Evolutionary conservation across 306 rosid species (phyloP).

Genomic region (Canavalia ensiformis): DNA sequence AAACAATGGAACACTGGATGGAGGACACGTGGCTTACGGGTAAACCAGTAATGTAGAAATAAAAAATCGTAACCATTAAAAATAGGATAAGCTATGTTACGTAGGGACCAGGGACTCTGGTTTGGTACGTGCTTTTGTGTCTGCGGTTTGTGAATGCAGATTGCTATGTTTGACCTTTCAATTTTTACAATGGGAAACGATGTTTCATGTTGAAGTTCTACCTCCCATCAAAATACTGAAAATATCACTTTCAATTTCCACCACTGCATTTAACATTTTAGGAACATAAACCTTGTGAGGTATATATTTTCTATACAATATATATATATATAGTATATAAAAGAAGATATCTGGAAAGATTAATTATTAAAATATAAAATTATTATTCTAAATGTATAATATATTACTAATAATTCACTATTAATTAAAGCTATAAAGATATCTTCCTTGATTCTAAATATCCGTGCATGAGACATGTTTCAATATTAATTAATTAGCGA

Average conservation of each 20-base stretch:
- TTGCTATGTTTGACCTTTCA: conserved; percentile 40
- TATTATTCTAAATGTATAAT: too few species aligned
- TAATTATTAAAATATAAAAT: too few species aligned
- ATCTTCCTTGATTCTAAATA: not conserved
- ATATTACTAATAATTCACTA: too few species aligned
- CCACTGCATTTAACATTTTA: too few species aligned
- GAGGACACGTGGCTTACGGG: conserved; percentile 60
- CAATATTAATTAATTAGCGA: not conserved
- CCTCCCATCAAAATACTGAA: not conserved
- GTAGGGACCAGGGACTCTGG: not conserved
- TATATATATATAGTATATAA: too few species aligned
- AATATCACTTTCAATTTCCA: not conserved
- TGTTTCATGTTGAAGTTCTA: conserved; percentile 17
- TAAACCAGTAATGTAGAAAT: conserved; percentile 49
- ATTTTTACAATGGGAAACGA: not conserved
- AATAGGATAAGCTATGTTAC: not conserved
- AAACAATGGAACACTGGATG: conserved; percentile 11
- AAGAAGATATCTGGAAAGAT: too few species aligned
- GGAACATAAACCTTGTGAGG: too few species aligned
- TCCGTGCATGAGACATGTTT: not conserved
- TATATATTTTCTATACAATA: too few species aligned
- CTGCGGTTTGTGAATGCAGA: conserved; percentile 24
- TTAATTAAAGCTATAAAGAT: too few species aligned
- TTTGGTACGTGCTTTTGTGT: not conserved
- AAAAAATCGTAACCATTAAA: not conserved